Evolutionary conservation across 257 asterid genomes (phyloP).

Genomic region (Oldenlandia corymbosa): DNA sequence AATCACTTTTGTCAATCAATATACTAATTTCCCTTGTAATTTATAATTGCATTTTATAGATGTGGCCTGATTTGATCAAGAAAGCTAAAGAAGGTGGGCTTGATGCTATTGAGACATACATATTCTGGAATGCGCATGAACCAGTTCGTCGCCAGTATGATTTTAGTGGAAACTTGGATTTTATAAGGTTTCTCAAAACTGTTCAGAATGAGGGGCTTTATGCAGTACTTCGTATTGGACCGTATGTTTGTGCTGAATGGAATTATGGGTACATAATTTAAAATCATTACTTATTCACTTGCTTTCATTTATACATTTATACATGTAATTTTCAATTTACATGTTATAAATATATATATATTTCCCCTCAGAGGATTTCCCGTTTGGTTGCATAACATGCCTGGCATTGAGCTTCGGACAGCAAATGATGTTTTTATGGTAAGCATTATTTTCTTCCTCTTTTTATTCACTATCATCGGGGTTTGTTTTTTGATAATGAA

Average conservation of each 20-base stretch:
- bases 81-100: conserved; percentile 72
- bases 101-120: conserved; percentile 73
- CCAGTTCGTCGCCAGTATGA: conserved; percentile 57
- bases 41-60: too few species aligned
- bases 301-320: too few species aligned
- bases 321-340: too few species aligned
- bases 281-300: too few species aligned
- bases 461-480: too few species aligned
- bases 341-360: background rate
- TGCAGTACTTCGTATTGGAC: conserved; percentile 72
- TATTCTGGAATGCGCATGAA: conserved; percentile 82
- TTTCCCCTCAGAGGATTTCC: conserved; percentile 57
- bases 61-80: conserved; percentile 80
- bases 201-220: conserved; percentile 52
- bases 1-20: too few species aligned
- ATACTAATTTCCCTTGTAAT: too few species aligned
- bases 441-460: background rate
- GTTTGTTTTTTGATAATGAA: too few species aligned
- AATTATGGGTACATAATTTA: conserved; percentile 70
- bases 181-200: conserved; percentile 56
- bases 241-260: conserved; percentile 88
- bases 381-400: conserved; percentile 63
- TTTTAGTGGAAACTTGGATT: conserved; percentile 56
- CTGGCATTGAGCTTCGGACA: conserved; percentile 53
- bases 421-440: conserved; percentile 57